These are phyloP conservation scores for Fusarium brevicatenulatum DNA, from an alignment of 2,329 filamentous ascomycete species.

Conservation along the genomic window DNA sequence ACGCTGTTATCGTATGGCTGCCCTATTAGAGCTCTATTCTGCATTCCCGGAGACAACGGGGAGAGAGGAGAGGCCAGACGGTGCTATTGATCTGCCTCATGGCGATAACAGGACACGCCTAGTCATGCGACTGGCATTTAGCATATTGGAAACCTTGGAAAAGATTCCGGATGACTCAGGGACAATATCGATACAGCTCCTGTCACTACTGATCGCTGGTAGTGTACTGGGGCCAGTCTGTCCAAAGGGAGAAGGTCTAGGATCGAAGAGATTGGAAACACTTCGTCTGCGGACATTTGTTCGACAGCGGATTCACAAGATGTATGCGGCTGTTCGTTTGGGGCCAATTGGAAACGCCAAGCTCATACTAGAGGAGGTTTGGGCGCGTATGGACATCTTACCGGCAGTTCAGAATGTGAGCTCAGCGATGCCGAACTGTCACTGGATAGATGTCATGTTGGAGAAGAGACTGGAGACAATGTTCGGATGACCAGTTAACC, in stretches of 20 bases:
- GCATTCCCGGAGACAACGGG: constrained; percentile 16
- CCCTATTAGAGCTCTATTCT: constrained; percentile 13
- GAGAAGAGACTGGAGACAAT: constrained; percentile 25
- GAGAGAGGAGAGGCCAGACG: background rate
- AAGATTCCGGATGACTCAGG: constrained; percentile 6
- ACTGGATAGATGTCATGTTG: constrained; percentile 31
- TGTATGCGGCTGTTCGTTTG: constrained; percentile 10
- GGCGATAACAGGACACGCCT: background rate
- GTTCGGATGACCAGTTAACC: constrained; percentile 8
- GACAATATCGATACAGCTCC: constrained; percentile 16
- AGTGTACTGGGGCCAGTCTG: background rate
- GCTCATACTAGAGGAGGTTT: constrained; percentile 21
- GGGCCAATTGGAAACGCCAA: constrained; percentile 5
- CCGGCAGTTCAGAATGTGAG: background rate
- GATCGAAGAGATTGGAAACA: background rate
- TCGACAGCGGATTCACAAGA: background rate
- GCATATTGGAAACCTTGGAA: constrained; percentile 1
- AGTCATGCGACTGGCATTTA: background rate
- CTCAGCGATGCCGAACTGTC: background rate
- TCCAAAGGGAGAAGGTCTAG: background rate
- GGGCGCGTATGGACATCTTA: constrained; percentile 19
- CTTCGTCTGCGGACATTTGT: constrained; percentile 11
- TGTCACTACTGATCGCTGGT: constrained; percentile 18
- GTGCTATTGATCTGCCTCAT: background rate
- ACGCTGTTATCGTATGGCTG: constrained; percentile 11